Evolutionary conservation across 1,284 basidiomycete species (phyloP), one percentile per base, ranked within the genome.

Genomic region (Microbotryum scabiosae): DNA sequence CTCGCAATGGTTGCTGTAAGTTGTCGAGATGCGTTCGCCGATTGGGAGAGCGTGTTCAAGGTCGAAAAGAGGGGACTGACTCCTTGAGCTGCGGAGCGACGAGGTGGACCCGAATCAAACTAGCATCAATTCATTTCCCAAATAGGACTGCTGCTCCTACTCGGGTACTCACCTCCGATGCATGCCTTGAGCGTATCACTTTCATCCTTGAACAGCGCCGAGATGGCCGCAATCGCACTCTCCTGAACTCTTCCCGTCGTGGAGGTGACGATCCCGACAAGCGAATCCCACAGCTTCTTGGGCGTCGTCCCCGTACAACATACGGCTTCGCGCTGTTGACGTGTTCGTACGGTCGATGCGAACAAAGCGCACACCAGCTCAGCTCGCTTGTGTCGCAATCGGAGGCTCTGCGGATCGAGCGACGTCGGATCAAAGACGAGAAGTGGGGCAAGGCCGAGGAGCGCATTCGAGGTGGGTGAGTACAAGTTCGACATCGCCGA

Each of bases 341-440:
- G 47, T 2, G 21, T 18, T 5, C 58, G 57, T 0, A 67, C 50
- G 6, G 56, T 56, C 12, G 56, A 55, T 4, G 62, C 30, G 9
- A 67, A 10, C 44, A 67, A 61, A 0, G 51, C 20, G 53, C 65
- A 67, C 16, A 64, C 32, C 21, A 56, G 59, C 8, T 64, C 65
- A 21, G 58, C 60, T n/a, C 26, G 16, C 21, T 21, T 18, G 5
- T 32, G n/a, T 36, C 30, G 8, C 51, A 30, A 10, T 18, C 20
- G 4, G 25, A 32, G 5, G 5, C 54, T 12, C 9, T 20, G 57
- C 25, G 23, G 18, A 16, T 46, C 1, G 56, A 45, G 16, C 32
- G 25, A 10, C 49, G 25, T 7, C 48, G 51, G 54, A 36, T n/a
- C 36, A 66, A 62, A 49, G 12, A 56, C 28, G 32, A 64, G 53